Conservation (phyloP, 169 alveolate genomes). For the Babesia gibsoni region DNA sequence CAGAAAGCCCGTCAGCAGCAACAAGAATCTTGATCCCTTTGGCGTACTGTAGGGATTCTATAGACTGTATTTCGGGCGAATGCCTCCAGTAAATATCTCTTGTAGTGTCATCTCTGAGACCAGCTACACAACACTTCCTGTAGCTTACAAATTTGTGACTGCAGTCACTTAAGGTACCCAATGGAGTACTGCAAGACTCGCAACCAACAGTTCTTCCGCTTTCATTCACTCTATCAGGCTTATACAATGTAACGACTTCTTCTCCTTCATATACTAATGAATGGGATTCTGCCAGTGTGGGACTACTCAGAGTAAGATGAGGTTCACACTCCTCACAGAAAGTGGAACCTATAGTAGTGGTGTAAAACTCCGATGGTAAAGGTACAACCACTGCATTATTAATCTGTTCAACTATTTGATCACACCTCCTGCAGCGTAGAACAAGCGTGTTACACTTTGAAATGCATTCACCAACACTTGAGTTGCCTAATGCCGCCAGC, state of each 20-base stretch:
- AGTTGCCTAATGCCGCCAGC: not conserved
- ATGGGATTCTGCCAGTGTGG: not conserved
- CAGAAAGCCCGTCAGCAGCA: not conserved
- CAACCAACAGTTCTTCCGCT: not conserved
- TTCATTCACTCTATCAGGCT: not conserved
- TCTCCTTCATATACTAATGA: conserved; percentile 10
- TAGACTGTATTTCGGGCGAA: conserved; percentile 3
- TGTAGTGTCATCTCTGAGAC: not conserved
- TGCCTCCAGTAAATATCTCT: conserved; percentile 43
- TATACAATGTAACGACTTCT: conserved; percentile 8
- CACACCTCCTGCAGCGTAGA: conserved; percentile 34
- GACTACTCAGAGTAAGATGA: not conserved
- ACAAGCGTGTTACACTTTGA: not conserved
- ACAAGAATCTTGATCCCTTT: not conserved
- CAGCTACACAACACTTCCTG: conserved; percentile 8
- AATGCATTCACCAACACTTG: not conserved
- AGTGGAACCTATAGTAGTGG: conserved; percentile 19
- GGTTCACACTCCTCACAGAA: conserved; percentile 60
- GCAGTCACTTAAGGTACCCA: not conserved
- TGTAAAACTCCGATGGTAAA: conserved; percentile 51
- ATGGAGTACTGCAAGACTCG: not conserved
- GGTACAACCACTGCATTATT: not conserved
- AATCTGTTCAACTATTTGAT: not conserved
- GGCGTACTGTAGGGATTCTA: conserved; percentile 43
- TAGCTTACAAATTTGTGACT: not conserved